Percentiles rank a stretch among this genome's conserved stretches.
Evolutionary conservation across 306 rosid genomes (phyloP).

Genomic region (Senna siamea): DNA sequence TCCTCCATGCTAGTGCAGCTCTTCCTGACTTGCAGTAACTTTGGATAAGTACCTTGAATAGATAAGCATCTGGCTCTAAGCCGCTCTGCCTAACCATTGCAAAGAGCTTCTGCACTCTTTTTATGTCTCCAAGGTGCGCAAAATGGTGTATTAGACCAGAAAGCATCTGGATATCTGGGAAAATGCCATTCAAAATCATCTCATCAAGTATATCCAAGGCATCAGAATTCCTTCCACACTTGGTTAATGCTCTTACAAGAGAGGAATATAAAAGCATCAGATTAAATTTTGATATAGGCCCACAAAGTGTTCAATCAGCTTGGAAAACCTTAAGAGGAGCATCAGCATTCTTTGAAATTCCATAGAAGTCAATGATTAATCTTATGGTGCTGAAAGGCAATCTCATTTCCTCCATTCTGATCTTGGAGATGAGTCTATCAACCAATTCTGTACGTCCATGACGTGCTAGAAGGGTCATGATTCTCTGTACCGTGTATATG

Average conservation of each 20-base stretch:
- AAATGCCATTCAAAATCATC: conserved; percentile 68
- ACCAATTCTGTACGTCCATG: conserved; percentile 66
- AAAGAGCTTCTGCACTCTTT: conserved; percentile 75
- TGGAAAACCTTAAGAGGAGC: conserved; percentile 80
- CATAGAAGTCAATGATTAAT: conserved; percentile 74
- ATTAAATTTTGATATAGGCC: conserved; percentile 62
- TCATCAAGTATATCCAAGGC: conserved; percentile 71
- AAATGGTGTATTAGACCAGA: conserved; percentile 76
- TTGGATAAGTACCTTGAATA: conserved; percentile 69
- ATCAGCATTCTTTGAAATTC: conserved; percentile 75
- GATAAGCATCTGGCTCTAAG: conserved; percentile 67
- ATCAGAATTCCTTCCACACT: conserved; percentile 64
- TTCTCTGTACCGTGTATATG: conserved; percentile 76
- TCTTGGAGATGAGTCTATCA: conserved; percentile 63
- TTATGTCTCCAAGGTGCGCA: conserved; percentile 63
- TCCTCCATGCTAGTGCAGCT: conserved; percentile 75
- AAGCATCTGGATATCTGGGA: conserved; percentile 78
- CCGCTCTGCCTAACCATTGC: conserved; percentile 72
- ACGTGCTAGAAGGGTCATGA: conserved; percentile 66
- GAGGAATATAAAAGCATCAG: conserved; percentile 76
- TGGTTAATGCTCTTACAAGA: conserved; percentile 70
- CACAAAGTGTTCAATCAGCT: conserved; percentile 58
- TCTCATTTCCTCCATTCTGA: conserved; percentile 73
- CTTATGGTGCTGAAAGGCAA: conserved; percentile 75
- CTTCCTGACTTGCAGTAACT: conserved; percentile 81